These are phyloP conservation scores for Dothiorella sarmentorum DNA, from an alignment of 2,329 filamentous ascomycete genomes.

Conservation along the genomic window DNA sequence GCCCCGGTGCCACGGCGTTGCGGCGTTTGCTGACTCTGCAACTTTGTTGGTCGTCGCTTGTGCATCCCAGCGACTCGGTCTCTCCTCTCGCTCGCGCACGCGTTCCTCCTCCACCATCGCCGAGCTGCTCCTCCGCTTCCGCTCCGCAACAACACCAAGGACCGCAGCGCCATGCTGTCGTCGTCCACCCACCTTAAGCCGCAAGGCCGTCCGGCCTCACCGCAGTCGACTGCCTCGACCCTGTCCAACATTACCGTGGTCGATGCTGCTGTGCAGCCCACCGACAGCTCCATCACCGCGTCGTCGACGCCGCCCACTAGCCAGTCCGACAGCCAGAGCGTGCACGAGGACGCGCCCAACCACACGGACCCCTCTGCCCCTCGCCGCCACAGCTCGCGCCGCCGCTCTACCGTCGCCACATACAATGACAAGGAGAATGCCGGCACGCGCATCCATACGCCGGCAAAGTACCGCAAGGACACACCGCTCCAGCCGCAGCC, in stretches of 20 bases:
- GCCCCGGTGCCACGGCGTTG: constrained; percentile 3
- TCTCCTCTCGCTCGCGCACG: constrained; percentile 14
- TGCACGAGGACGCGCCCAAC: constrained; percentile 40
- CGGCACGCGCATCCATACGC: constrained; percentile 60
- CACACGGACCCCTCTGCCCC: neutral
- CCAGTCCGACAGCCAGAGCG: constrained; percentile 58
- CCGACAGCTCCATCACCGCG: constrained; percentile 47
- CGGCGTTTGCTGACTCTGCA: neutral
- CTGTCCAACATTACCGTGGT: constrained; percentile 41
- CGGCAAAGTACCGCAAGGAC: constrained; percentile 39
- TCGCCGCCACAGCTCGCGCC: constrained; percentile 51
- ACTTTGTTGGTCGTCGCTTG: constrained; percentile 6
- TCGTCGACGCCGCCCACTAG: constrained; percentile 64
- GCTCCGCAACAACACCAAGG: neutral
- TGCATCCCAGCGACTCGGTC: neutral
- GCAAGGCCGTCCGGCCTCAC: constrained; percentile 8
- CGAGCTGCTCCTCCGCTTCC: constrained; percentile 12
- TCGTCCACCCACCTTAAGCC: neutral
- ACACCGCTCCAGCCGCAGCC: constrained; percentile 4
- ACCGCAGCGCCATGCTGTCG: constrained; percentile 14
- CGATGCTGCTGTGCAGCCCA: constrained; percentile 29
- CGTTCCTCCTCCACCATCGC: constrained; percentile 6
- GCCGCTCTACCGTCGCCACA: constrained; percentile 53
- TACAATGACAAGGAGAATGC: constrained; percentile 66
- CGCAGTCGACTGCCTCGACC: constrained; percentile 32